Percentiles rank a stretch among this genome's conserved stretches.
These are phyloP conservation scores for Colletotrichum echinochloae DNA, from an alignment of 2,329 filamentous ascomycete species.

Conservation along the genomic window DNA sequence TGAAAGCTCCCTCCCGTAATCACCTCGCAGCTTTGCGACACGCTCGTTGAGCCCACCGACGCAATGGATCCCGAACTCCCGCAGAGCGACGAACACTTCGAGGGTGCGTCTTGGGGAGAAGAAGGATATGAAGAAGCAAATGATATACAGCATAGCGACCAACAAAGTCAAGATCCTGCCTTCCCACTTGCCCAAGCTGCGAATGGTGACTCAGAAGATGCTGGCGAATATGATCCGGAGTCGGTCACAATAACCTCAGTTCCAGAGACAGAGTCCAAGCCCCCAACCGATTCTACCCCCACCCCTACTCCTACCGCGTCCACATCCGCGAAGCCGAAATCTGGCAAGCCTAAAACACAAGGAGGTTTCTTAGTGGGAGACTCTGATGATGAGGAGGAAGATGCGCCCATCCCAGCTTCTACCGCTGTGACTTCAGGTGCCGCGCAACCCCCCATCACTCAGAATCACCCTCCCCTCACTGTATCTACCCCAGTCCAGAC, in stretches of 20 bases:
- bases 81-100: constrained; percentile 46
- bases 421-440: constrained; percentile 7
- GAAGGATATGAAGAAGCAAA: constrained; percentile 66
- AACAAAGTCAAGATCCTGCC: constrained; percentile 63
- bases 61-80: constrained; percentile 40
- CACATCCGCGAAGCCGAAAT: constrained; percentile 44
- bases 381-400: constrained; percentile 69
- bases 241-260: constrained; percentile 58
- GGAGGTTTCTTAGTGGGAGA: constrained; percentile 71
- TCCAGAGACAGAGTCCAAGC: constrained; percentile 47
- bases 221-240: constrained; percentile 65
- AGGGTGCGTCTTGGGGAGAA: constrained; percentile 63
- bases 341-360: constrained; percentile 68
- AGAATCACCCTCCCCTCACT: constrained; percentile 20
- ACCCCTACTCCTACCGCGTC: constrained; percentile 43
- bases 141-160: constrained; percentile 67
- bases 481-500: constrained; percentile 35
- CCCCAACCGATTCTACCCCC: constrained; percentile 44
- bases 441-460: constrained; percentile 13
- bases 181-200: constrained; percentile 58
- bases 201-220: constrained; percentile 57
- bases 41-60: background rate
- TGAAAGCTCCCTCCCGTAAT: background rate
- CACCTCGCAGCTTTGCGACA: background rate
- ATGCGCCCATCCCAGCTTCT: constrained; percentile 41